Percentiles rank a stretch among this genome's conserved stretches.
These are phyloP conservation scores for Calendula officinalis DNA, from an alignment of 129 eudicot species.

Conservation along the genomic window DNA sequence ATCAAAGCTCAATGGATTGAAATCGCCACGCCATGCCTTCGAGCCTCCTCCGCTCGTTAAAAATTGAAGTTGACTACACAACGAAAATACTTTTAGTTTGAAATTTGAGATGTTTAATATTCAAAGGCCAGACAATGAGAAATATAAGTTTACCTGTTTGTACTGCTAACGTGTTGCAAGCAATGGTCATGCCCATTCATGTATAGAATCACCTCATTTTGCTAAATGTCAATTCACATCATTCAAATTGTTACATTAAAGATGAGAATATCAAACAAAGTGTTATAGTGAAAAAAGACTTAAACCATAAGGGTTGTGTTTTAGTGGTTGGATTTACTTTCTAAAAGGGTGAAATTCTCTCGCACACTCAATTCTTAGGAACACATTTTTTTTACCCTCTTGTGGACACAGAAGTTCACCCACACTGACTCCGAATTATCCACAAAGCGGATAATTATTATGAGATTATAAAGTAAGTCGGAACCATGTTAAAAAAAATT, in stretches of 20 bases:
- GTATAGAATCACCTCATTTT: conserved; percentile 67
- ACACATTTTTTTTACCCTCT: too few species aligned
- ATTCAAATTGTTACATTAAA: not conserved
- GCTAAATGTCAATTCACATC: conserved; percentile 33
- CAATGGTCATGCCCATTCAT: conserved; percentile 91
- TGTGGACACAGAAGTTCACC: too few species aligned
- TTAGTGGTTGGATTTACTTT: too few species aligned
- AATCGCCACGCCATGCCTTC: conserved; percentile 74
- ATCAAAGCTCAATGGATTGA: conserved; percentile 30
- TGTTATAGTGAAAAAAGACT: not conserved
- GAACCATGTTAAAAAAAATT: too few species aligned
- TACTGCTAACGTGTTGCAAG: conserved; percentile 56
- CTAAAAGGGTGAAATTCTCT: too few species aligned
- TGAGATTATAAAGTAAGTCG: too few species aligned
- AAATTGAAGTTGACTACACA: conserved; percentile 54
- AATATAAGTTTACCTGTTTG: conserved; percentile 46
- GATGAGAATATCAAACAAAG: too few species aligned
- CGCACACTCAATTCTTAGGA: too few species aligned
- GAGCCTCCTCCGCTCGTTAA: conserved; percentile 89
- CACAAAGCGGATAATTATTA: too few species aligned
- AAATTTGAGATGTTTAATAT: too few species aligned
- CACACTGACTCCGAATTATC: too few species aligned
- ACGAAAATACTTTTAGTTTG: not conserved
- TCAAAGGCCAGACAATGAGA: not conserved
- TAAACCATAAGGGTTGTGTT: too few species aligned